Evolutionary conservation across 1,284 basidiomycete genomes (phyloP).

Genomic region (Schizophyllum commune): DNA sequence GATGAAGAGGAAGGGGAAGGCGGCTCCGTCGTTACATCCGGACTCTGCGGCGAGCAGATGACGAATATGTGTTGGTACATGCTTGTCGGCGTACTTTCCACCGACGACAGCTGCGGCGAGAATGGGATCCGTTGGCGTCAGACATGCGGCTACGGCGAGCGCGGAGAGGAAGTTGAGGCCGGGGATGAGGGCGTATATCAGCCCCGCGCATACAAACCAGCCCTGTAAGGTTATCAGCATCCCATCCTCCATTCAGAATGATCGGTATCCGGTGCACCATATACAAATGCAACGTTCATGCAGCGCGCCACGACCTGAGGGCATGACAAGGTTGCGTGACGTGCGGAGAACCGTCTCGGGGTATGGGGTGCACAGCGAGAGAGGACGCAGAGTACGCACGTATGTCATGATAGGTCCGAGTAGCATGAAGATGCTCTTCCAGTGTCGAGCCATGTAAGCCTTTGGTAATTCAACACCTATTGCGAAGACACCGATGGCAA

Average conservation of each 20-base stretch:
- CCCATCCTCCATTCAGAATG: slow-evolving; percentile 3
- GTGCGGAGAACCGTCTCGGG: neutral
- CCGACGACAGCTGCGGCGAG: slow-evolving; percentile 88
- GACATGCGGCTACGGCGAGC: slow-evolving; percentile 86
- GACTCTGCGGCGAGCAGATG: slow-evolving; percentile 89
- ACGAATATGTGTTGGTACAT: slow-evolving; percentile 90
- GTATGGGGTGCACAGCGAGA: neutral
- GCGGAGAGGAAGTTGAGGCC: slow-evolving; percentile 81
- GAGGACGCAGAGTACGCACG: slow-evolving; percentile 38
- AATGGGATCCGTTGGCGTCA: slow-evolving; percentile 96
- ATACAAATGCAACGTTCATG: neutral
- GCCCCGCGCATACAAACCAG: slow-evolving; percentile 84
- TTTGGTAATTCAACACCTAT: slow-evolving; percentile 96
- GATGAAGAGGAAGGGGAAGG: slow-evolving; percentile 95
- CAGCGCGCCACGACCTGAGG: neutral
- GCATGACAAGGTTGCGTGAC: neutral
- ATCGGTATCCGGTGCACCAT: neutral
- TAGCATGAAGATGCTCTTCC: slow-evolving; percentile 83
- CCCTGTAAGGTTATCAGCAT: slow-evolving; percentile 41
- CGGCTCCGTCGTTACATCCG: slow-evolving; percentile 91
- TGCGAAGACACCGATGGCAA: slow-evolving; percentile 96
- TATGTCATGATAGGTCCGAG: slow-evolving; percentile 87
- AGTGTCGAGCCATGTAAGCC: slow-evolving; percentile 87
- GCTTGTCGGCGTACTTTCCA: slow-evolving; percentile 97
- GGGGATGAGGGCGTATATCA: slow-evolving; percentile 88